Percentiles rank a stretch among this genome's conserved stretches.
These are phyloP conservation scores for Barnettozyma botsteinii DNA, from an alignment of 805 yeast genomes.

Conservation along the genomic window DNA sequence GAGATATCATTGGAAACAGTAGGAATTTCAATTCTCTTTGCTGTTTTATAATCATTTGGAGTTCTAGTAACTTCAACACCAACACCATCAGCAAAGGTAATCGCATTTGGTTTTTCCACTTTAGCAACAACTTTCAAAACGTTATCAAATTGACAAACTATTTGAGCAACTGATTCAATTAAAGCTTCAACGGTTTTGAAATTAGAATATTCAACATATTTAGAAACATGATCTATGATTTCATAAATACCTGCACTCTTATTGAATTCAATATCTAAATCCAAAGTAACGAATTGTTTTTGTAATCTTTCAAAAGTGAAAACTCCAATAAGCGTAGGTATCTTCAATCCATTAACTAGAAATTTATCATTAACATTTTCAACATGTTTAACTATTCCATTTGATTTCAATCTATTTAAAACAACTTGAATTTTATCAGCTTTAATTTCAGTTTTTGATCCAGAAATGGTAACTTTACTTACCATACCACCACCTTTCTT, in stretches of 20 bases:
- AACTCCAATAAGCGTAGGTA: constrained; percentile 84
- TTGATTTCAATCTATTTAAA: constrained; percentile 29
- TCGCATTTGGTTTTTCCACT: constrained; percentile 85
- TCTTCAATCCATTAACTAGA: constrained; percentile 43
- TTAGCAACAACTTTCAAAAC: constrained; percentile 44
- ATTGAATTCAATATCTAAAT: constrained; percentile 43
- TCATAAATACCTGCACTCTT: constrained; percentile 25
- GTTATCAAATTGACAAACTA: constrained; percentile 37
- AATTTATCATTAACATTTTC: constrained; percentile 21
- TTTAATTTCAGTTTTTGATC: constrained; percentile 52
- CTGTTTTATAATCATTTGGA: constrained; percentile 33
- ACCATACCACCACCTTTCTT: constrained; percentile 41
- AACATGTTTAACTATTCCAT: constrained; percentile 11
- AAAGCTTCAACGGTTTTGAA: constrained; percentile 94
- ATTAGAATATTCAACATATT: constrained; percentile 67
- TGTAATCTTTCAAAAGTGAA: constrained; percentile 84
- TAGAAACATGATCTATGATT: constrained; percentile 44
- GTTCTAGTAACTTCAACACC: constrained; percentile 70
- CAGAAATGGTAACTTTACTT: constrained; percentile 36
- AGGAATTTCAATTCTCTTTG: constrained; percentile 12
- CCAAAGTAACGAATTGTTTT: constrained; percentile 67
- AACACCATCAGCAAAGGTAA: constrained; percentile 81
- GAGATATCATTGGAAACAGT: not conserved
- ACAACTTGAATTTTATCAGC: constrained; percentile 44
- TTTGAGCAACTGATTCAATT: constrained; percentile 63